Base-by-base conservation (phyloP, 1,284 basidiomycete species). In the Coriolopsis trogii region DNA sequence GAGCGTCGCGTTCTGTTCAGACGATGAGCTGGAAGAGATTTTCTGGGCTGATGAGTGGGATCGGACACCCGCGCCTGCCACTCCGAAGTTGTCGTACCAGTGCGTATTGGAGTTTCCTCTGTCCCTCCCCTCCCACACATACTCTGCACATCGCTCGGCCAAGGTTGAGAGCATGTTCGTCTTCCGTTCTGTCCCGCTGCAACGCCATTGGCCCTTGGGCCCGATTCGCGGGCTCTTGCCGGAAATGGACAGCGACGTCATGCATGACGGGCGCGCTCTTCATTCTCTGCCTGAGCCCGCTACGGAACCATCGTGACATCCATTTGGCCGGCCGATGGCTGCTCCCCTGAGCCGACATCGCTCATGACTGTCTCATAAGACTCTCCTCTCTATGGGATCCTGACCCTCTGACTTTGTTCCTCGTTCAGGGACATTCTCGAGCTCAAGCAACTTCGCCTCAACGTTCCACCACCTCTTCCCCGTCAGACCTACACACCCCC, bases 1-100 rank as follows among this genome's bases (percentile, higher is more conserved):
- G 67, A 75, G 73, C 16, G 84, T 87, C 26, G 76, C 75, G 10
- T 87, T 87, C 60, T 76, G 77, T 33, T 72, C 69, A 1, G 72
- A 77, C 2, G 75, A 74, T 38, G 69, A 70, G 8, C 55, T 63
- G 44, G 67, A 67, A 41, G 77, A 85, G 64, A 71, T 88, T 12
- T 77, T 79, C 62, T 66, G 73, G 37, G 85, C 82, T 2, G 85
- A 88, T 63, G 85, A 87, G 49, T 88, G 85, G 85, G 85, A 88
- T 66, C 75, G 85, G 41, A 67, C 68, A 8, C 69, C 70, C 28
- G 63, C 67, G n/a, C 67, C 70, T 38, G 67, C 70, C 25, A 68
- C 70, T 34, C 61, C 64, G 41, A 69, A 66, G 56, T 62, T 71
- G 47, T 70, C 68, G 4, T 74, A 72, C 57, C 64, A 67, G 70